These are phyloP conservation scores for Pseudocercospora ulei DNA, from an alignment of 2,329 filamentous ascomycete species.

Conservation along the genomic window DNA sequence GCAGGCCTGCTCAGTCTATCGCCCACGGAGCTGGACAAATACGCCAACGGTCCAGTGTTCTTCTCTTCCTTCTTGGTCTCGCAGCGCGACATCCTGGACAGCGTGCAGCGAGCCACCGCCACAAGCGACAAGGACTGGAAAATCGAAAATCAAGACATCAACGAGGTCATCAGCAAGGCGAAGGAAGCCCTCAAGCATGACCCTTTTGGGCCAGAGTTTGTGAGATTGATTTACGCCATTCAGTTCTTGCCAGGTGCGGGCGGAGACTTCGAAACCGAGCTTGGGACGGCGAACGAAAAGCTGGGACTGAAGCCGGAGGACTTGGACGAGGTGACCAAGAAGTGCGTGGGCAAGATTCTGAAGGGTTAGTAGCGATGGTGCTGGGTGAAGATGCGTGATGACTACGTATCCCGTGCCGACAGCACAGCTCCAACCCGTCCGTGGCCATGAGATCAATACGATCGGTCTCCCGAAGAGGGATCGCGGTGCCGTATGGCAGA, in stretches of 20 bases:
- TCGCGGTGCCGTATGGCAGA: too few relatives aligned
- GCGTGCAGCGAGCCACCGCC: slow-evolving; percentile 50
- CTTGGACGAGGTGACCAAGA: slow-evolving; percentile 47
- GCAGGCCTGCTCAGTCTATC: slow-evolving; percentile 38
- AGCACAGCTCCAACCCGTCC: too few relatives aligned
- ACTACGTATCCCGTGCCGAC: too few relatives aligned
- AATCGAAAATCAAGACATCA: slow-evolving; percentile 42
- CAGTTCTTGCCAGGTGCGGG: slow-evolving; percentile 41
- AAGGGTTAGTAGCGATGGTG: too few relatives aligned
- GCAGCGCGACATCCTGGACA: slow-evolving; percentile 57
- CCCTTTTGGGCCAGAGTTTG: slow-evolving; percentile 19
- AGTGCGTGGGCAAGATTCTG: too few relatives aligned
- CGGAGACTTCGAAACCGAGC: slow-evolving; percentile 35
- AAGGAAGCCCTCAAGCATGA: slow-evolving; percentile 40
- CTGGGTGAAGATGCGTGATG: too few relatives aligned
- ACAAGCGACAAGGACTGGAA: slow-evolving; percentile 53
- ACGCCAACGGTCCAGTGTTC: slow-evolving; percentile 44
- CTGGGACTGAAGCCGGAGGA: slow-evolving; percentile 52
- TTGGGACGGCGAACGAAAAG: slow-evolving; percentile 42
- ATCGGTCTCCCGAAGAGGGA: too few relatives aligned
- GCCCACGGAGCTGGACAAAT: slow-evolving; percentile 31
- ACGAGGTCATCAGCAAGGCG: slow-evolving; percentile 45
- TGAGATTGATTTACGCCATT: slow-evolving; percentile 40
- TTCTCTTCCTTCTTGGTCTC: slow-evolving; percentile 50
- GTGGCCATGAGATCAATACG: too few relatives aligned